A percentile compares a stretch with the other conserved stretches of the same genome.
Conservation (phyloP, 805 yeast species). For the Lachancea nothofagi region DNA sequence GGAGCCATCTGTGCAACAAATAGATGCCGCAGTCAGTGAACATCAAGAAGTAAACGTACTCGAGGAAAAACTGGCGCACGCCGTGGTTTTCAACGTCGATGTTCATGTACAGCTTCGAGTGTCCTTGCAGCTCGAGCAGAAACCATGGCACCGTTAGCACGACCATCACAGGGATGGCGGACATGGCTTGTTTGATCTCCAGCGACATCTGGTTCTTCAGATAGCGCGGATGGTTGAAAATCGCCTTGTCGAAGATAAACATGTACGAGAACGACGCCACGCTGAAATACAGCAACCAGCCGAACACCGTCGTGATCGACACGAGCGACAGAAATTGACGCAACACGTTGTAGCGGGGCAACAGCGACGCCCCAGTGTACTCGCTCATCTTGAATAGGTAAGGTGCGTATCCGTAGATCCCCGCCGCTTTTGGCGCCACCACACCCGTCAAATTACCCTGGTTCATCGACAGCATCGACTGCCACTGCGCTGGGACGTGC, state of each 20-base stretch:
- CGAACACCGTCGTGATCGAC: conserved; percentile 69
- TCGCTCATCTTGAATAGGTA: conserved; percentile 50
- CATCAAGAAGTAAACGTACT: conserved; percentile 73
- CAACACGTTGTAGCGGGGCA: conserved; percentile 64
- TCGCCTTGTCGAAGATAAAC: conserved; percentile 78
- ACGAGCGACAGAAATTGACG: conserved; percentile 69
- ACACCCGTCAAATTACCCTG: conserved; percentile 24
- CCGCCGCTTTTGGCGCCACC: conserved; percentile 15
- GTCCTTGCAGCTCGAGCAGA: conserved; percentile 74
- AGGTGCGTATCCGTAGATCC: conserved; percentile 57
- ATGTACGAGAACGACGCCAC: conserved; percentile 74
- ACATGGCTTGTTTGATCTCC: conserved; percentile 72
- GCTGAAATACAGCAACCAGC: conserved; percentile 72
- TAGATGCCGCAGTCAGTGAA: conserved; percentile 94
- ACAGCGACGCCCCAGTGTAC: conserved; percentile 57
- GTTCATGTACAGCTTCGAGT: conserved; percentile 69
- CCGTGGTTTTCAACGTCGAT: conserved; percentile 61
- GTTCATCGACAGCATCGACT: conserved; percentile 19
- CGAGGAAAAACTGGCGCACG: conserved; percentile 56
- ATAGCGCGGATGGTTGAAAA: conserved; percentile 93
- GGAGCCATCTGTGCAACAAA: conserved; percentile 85
- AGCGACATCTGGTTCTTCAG: conserved; percentile 86
- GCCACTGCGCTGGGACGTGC: conserved; percentile 29
- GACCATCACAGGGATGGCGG: conserved; percentile 89
- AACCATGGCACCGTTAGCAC: conserved; percentile 86